Evolutionary conservation across 2,329 filamentous ascomycete genomes (phyloP).

Genomic region (Sporothrix variecibatus): DNA sequence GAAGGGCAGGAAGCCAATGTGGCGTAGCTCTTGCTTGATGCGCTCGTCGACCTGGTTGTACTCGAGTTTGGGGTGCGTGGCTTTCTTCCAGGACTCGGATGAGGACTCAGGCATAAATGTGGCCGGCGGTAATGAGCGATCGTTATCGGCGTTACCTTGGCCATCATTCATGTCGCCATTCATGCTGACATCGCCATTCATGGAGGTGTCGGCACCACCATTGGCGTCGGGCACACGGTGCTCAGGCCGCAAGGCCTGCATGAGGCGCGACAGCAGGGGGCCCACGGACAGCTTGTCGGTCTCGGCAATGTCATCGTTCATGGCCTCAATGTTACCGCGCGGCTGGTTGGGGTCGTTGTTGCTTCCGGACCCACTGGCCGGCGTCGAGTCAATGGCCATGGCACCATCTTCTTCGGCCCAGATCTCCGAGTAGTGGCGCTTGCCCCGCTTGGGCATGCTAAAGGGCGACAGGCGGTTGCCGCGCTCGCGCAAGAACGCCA

Average conservation of each 20-base stretch:
- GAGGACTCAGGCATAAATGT: slow-evolving; percentile 78
- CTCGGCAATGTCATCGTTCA: slow-evolving; percentile 83
- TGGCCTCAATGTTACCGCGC: slow-evolving; percentile 80
- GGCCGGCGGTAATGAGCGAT: slow-evolving; percentile 63
- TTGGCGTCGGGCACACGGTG: slow-evolving; percentile 50
- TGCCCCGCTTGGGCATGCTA: slow-evolving; percentile 79
- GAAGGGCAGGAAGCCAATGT: slow-evolving; percentile 79
- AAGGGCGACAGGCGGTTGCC: slow-evolving; percentile 84
- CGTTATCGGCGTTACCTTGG: slow-evolving; percentile 41
- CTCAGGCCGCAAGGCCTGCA: slow-evolving; percentile 81
- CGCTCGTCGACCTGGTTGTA: slow-evolving; percentile 87
- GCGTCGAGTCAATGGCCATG: slow-evolving; percentile 69
- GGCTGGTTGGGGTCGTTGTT: slow-evolving; percentile 77
- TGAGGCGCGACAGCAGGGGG: slow-evolving; percentile 77
- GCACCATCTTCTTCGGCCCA: slow-evolving; percentile 94
- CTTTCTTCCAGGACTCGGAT: slow-evolving; percentile 76
- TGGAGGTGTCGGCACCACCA: slow-evolving; percentile 54
- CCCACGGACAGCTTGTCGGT: slow-evolving; percentile 88
- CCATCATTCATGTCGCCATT: slow-evolving; percentile 53
- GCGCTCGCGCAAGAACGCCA: slow-evolving; percentile 87
- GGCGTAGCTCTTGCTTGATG: slow-evolving; percentile 83
- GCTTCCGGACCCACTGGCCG: slow-evolving; percentile 50
- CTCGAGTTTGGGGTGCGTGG: slow-evolving; percentile 73
- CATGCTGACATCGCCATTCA: slow-evolving; percentile 58
- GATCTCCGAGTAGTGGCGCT: slow-evolving; percentile 81